Base-by-base conservation (phyloP, 768 basidiomycete genomes). In the Chalciporus piperatus region DNA sequence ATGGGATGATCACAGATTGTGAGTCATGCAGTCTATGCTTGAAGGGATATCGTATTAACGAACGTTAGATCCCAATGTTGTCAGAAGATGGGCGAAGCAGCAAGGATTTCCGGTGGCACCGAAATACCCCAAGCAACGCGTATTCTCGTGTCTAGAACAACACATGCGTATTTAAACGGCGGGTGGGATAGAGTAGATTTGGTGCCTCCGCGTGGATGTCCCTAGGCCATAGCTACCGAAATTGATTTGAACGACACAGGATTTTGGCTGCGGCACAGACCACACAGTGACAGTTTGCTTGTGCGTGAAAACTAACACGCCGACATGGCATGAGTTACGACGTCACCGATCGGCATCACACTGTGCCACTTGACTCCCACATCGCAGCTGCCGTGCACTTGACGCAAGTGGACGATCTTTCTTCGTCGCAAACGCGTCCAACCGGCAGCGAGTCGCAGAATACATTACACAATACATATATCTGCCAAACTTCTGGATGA, bases 1-100 rank as follows among this genome's bases (percentile, higher is more conserved):
- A 91, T 64, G 89, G 88, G 0, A 79, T 92, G 50, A 91, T 92
- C 59, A 82, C 87, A 5, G 89, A 92, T 62, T 88, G 76, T 77
- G 52, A 13, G 74, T 52, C 12, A 19, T 32, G 12, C 41, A 14
- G 6, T 19, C 22, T 19, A 44, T 23, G 28, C 12, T 14, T 17
- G 37, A 19, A n/a, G 35, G 43, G 35, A 9, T 11, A 13, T 43
- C 10, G 22, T 39, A 47, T 53, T 27, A 47, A 35, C 33, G 9
- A 22, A 37, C 28, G 6, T 45, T 51, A 78, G 76, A 83, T 63
- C 86, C 89, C 4, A 68, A 73, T 40, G 69, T 77, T 20, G 68
- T 89, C 42, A 79, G 85, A 35, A 70, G 82, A 45, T 76, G 80
- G 64, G 74, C 79, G 8, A 73, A 81, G 54, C 78, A 83, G 54